Conservation (phyloP, 306 rosid species). For the Vigna trinervia region DNA sequence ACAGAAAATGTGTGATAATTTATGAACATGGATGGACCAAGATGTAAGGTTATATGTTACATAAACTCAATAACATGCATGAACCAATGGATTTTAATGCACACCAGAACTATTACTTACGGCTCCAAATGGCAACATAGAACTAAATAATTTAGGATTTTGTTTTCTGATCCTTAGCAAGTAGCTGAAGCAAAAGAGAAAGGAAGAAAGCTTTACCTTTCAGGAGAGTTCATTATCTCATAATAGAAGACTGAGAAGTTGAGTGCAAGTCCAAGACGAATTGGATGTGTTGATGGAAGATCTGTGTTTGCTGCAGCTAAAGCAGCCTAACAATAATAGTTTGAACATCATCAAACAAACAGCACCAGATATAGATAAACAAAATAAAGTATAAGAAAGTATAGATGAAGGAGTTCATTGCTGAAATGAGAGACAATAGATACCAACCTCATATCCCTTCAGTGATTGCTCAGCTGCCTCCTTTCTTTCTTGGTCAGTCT, state of each 20-base stretch:
- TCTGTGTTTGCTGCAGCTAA: constrained; percentile 78
- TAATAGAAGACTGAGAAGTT: constrained; percentile 95
- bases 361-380: neutral
- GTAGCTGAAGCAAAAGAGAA: neutral
- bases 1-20: neutral
- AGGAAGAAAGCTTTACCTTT: constrained; percentile 54
- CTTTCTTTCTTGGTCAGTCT: constrained; percentile 63
- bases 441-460: constrained; percentile 75
- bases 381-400: neutral
- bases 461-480: constrained; percentile 70
- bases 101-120: neutral
- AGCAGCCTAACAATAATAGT: constrained; percentile 66
- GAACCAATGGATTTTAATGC: neutral
- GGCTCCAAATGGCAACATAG: neutral
- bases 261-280: constrained; percentile 98
- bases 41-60: neutral
- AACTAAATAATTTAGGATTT: neutral
- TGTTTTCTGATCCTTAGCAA: neutral
- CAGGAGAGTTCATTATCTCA: constrained; percentile 95
- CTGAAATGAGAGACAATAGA: constrained; percentile 21
- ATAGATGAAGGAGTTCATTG: constrained; percentile 9
- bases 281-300: constrained; percentile 93
- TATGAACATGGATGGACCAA: constrained; percentile 4
- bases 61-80: neutral
- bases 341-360: constrained; percentile 28